These are phyloP conservation scores for Aechmea fasciata DNA, from an alignment of 176 grass and related monocot genomes.

Conservation along the genomic window DNA sequence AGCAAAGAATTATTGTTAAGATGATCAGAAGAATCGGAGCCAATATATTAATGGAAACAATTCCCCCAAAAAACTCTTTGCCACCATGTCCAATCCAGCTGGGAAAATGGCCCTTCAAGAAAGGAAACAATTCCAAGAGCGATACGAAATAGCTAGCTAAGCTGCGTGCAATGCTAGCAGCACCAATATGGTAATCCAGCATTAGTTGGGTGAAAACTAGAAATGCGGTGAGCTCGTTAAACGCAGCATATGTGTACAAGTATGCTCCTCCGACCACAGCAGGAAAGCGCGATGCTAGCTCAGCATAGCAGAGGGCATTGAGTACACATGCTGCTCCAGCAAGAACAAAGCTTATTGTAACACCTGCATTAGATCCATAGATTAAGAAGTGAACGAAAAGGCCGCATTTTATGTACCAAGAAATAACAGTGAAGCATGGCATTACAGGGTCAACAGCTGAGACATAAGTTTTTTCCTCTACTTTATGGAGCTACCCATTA, in stretches of 20 bases:
- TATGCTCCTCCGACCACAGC: conserved; percentile 93
- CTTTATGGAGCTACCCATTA: no score
- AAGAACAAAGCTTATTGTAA: conserved; percentile 81
- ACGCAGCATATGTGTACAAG: conserved; percentile 76
- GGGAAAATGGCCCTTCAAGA: conserved; percentile 64
- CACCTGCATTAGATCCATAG: conserved; percentile 37
- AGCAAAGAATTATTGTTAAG: conserved; percentile 69
- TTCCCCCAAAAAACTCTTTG: conserved; percentile 68
- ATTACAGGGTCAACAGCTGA: no score
- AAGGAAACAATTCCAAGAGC: conserved; percentile 73
- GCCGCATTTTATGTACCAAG: background rate
- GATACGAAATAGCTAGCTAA: conserved; percentile 80
- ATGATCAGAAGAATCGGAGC: conserved; percentile 69
- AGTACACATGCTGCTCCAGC: conserved; percentile 76
- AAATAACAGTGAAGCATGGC: background rate
- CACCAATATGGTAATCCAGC: conserved; percentile 86
- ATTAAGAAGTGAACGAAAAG: conserved; percentile 4
- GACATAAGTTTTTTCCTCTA: no score
- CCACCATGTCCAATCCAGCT: conserved; percentile 83
- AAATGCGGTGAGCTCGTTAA: conserved; percentile 93
- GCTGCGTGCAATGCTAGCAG: conserved; percentile 87
- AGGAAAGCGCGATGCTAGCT: conserved; percentile 82
- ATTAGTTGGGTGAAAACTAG: conserved; percentile 91
- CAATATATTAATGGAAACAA: conserved; percentile 79
- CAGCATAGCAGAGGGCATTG: conserved; percentile 90